Evolutionary conservation across 2,329 filamentous ascomycete species (phyloP).

Genomic region (Neurospora crassa): DNA sequence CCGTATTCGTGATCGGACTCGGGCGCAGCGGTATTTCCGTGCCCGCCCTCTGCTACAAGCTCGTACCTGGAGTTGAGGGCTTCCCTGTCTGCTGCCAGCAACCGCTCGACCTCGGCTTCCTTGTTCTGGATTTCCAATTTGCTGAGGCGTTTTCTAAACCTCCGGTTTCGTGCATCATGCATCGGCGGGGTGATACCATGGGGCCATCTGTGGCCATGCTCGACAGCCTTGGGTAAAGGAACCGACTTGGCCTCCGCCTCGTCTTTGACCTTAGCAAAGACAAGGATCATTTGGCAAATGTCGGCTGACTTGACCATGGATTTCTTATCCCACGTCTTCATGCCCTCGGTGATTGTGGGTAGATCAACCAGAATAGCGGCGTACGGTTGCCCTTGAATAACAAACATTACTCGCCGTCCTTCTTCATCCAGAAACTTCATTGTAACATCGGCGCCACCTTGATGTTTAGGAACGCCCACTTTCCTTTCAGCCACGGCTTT

Average conservation of each 20-base stretch:
- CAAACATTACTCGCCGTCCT: slow-evolving; percentile 62
- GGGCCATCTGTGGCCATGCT: slow-evolving; percentile 63
- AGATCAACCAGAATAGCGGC: slow-evolving; percentile 74
- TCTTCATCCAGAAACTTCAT: slow-evolving; percentile 73
- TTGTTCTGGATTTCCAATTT: slow-evolving; percentile 79
- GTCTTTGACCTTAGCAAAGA: slow-evolving; percentile 57
- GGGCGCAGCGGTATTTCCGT: slow-evolving; percentile 22
- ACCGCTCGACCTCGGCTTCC: slow-evolving; percentile 65
- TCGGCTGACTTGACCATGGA: slow-evolving; percentile 84
- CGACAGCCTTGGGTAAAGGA: slow-evolving; percentile 63
- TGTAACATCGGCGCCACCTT: slow-evolving; percentile 66
- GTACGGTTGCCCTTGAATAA: slow-evolving; percentile 59
- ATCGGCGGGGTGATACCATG: slow-evolving; percentile 84
- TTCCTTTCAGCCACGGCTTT: slow-evolving; percentile 66
- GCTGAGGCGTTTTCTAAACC: slow-evolving; percentile 75
- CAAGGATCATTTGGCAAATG: slow-evolving; percentile 80
- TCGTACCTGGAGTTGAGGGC: slow-evolving; percentile 53
- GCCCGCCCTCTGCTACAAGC: slow-evolving; percentile 44
- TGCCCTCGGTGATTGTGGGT: slow-evolving; percentile 77
- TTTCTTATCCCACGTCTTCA: slow-evolving; percentile 90
- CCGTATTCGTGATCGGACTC: slow-evolving; percentile 32
- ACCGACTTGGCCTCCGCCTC: slow-evolving; percentile 57
- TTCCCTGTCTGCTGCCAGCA: slow-evolving; percentile 60
- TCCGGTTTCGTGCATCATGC: slow-evolving; percentile 71
- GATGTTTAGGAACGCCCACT: slow-evolving; percentile 54